A percentile compares a stretch with the other conserved stretches of the same genome.
These are phyloP conservation scores for Herpetospermum pedunculosum DNA, from an alignment of 306 rosid species.

Conservation along the genomic window DNA sequence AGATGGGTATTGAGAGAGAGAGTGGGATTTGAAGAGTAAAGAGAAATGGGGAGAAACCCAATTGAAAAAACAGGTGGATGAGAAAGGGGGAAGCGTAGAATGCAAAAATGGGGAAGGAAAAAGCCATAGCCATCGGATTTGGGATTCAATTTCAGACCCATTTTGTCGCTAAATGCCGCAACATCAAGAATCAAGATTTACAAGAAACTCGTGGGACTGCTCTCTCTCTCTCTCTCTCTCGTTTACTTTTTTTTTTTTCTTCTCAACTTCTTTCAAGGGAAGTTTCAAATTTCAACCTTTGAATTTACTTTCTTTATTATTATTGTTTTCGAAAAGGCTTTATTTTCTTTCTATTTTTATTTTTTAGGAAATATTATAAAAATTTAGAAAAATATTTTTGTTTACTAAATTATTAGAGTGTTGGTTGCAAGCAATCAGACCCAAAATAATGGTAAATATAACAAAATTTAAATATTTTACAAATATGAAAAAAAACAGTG, in stretches of 20 bases:
- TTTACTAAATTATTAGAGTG: no score
- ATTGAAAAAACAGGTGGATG: slow-evolving; percentile 17
- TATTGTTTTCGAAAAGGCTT: no score
- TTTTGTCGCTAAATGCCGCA: slow-evolving; percentile 14
- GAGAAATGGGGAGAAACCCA: not conserved
- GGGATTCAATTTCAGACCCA: slow-evolving; percentile 1
- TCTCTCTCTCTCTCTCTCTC: not conserved
- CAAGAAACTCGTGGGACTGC: not conserved
- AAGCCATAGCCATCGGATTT: slow-evolving; percentile 25
- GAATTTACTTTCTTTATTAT: not conserved
- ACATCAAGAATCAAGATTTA: not conserved
- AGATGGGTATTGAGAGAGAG: not conserved
- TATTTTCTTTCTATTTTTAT: not conserved
- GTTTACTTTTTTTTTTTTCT: not conserved
- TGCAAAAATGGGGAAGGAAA: slow-evolving; percentile 2
- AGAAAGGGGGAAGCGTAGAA: not conserved
- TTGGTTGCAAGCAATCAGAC: no score
- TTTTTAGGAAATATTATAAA: no score
- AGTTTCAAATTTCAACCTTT: not conserved
- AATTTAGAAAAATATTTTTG: no score
- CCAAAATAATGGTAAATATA: no score
- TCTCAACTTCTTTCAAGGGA: not conserved
- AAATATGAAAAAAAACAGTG: no score
- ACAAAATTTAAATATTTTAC: no score
- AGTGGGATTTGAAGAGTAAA: not conserved